Conservation (phyloP, 352 stramenopile genomes). For the Globisporangium recalcitrans region DNA sequence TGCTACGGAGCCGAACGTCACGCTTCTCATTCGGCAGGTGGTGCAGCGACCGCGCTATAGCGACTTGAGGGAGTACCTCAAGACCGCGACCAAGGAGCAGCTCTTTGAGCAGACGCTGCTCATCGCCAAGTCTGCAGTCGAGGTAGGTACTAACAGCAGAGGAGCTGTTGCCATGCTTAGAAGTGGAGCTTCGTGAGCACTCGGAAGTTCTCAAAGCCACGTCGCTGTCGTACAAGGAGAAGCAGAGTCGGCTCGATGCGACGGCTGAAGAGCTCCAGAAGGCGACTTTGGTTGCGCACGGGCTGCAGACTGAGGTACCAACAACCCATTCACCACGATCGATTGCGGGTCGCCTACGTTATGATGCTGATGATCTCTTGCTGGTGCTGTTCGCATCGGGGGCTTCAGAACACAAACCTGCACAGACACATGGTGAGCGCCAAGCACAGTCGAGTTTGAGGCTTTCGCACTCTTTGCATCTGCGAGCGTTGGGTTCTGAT, state of each 20-base stretch:
- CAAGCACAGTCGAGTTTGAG: no score
- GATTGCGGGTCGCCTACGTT: background rate
- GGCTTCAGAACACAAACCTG: slow-evolving; percentile 33
- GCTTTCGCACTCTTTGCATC: background rate
- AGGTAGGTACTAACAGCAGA: slow-evolving; percentile 21
- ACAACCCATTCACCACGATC: background rate
- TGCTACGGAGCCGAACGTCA: slow-evolving; percentile 20
- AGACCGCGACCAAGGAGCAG: slow-evolving; percentile 32
- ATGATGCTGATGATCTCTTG: background rate
- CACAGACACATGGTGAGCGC: slow-evolving; percentile 20
- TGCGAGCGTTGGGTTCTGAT: background rate
- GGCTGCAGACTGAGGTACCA: slow-evolving; percentile 27
- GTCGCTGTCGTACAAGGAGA: slow-evolving; percentile 17
- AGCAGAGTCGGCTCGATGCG: slow-evolving; percentile 21
- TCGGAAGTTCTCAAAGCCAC: slow-evolving; percentile 37
- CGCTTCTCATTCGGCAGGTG: slow-evolving; percentile 45
- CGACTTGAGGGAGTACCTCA: slow-evolving; percentile 32
- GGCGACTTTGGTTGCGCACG: slow-evolving; percentile 13
- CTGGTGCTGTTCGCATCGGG: no score
- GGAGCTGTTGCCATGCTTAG: background rate
- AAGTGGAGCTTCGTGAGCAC: slow-evolving; percentile 31
- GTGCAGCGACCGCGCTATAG: slow-evolving; percentile 40
- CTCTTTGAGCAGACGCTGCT: slow-evolving; percentile 43
- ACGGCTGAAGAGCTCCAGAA: slow-evolving; percentile 20
- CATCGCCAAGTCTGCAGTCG: slow-evolving; percentile 36